Conservation (phyloP, 371 early-diverging fungal species). For the Lichtheimia hyalospora region DNA sequence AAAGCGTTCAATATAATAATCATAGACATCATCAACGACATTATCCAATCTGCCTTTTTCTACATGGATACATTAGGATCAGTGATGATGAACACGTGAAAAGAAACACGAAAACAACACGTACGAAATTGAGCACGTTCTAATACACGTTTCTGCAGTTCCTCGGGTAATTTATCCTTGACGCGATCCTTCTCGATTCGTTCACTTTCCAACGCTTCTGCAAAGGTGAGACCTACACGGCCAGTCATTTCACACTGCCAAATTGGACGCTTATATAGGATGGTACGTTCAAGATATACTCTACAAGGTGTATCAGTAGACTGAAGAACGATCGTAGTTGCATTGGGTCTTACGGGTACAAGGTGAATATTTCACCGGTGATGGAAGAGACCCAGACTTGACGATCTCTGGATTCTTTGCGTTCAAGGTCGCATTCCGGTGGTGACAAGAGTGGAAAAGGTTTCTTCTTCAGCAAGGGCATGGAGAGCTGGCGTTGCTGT, state of each 20-base stretch:
- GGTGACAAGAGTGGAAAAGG: conserved; percentile 37
- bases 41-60: conserved; percentile 55
- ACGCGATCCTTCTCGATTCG: conserved; percentile 54
- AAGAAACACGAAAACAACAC: conserved; percentile 18
- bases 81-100: no score
- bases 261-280: conserved; percentile 66
- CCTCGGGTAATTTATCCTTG: conserved; percentile 64
- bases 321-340: neutral
- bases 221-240: conserved; percentile 72
- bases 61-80: conserved; percentile 10
- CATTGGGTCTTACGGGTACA: conserved; percentile 69
- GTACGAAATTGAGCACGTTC: conserved; percentile 72
- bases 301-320: conserved; percentile 37
- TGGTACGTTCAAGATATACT: conserved; percentile 68
- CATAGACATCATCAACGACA: conserved; percentile 54
- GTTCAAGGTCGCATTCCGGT: conserved; percentile 39
- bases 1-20: conserved; percentile 46
- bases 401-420: conserved; percentile 46
- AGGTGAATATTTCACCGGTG: conserved; percentile 81
- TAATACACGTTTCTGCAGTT: conserved; percentile 64
- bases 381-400: conserved; percentile 77
- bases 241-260: conserved; percentile 86
- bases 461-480: conserved; percentile 66
- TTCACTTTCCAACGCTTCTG: conserved; percentile 79
- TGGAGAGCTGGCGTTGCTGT: conserved; percentile 10